Percentiles rank a stretch among this genome's conserved stretches.
Evolutionary conservation across 2,329 filamentous ascomycete genomes (phyloP).

Genomic region (Karstenula rhodostoma): DNA sequence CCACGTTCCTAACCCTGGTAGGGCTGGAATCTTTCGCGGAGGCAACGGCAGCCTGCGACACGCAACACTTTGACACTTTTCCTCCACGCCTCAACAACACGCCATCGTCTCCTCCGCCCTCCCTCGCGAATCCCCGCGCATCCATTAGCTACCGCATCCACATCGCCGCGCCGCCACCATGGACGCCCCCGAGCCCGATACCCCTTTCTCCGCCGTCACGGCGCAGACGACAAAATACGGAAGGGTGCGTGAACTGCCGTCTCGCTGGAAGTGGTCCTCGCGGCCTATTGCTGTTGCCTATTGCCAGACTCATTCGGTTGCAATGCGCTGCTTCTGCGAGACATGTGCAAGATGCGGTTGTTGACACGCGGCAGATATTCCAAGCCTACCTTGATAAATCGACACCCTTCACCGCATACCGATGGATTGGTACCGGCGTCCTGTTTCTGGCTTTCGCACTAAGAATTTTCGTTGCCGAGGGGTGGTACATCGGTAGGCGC

Average conservation of each 20-base stretch:
- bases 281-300: conserved; percentile 6
- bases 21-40: conserved; percentile 19
- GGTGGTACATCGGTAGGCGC: conserved; percentile 93
- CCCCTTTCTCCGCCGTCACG: conserved; percentile 88
- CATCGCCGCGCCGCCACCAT: conserved; percentile 56
- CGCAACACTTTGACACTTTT: conserved; percentile 24
- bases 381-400: conserved; percentile 94
- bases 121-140: background rate
- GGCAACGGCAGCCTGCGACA: conserved; percentile 36
- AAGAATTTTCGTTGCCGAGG: conserved; percentile 89
- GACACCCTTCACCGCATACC: conserved; percentile 86
- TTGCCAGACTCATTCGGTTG: background rate
- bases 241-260: conserved; percentile 64
- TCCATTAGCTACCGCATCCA: conserved; percentile 5
- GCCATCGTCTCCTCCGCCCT: conserved; percentile 17
- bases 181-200: conserved; percentile 89
- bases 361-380: conserved; percentile 72
- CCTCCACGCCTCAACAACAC: conserved; percentile 40
- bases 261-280: conserved; percentile 17
- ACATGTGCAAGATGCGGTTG: background rate
- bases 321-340: conserved; percentile 9
- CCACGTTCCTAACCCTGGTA: conserved; percentile 6
- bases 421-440: conserved; percentile 85
- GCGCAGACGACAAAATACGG: conserved; percentile 81
- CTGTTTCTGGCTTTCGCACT: conserved; percentile 83